Base-by-base conservation (phyloP, 345 rosid genomes). In the Salix suchowensis region DNA sequence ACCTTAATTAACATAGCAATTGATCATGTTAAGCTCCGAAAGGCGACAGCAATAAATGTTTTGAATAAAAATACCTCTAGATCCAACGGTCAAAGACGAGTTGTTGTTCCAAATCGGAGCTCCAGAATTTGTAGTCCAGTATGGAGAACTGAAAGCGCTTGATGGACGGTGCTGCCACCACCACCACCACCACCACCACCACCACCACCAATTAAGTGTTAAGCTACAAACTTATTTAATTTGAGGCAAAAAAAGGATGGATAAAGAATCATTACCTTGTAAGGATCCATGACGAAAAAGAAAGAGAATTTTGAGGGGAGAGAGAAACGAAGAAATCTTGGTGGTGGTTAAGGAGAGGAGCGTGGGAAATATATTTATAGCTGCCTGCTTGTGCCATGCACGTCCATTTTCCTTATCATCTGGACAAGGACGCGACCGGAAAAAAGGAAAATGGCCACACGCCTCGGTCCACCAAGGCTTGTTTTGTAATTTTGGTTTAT, bases 111-210 rank as follows among this genome's bases (percentile, higher is more conserved):
- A 92, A 50, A 94, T 89, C 0, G 98, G 97, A 83, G 91, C 76
- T 44, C 98, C 97, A 12, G 91, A 89, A 81, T 94, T 94, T 23
- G 97, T 88, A 55, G 98, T 92, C 87, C 86, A 91, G 75, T 87
- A 90, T 0, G 92, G 85, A 21, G 96, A 32, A 80, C 84, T 84
- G 88, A 74, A 86, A 37, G 90, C 87, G 60, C 95, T 92, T 52
- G 98, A 90, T 5, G 98, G 97, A 3, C 90, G 90, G 81, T 75
- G 13, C 93, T 89, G 88, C 46, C 60, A 71, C 28, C 76, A 70
- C 9, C 60, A 67, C 11, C n/a, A n/a, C n/a, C n/a, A n/a, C n/a
- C n/a, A n/a, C n/a, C n/a, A n/a, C n/a, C n/a, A n/a, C n/a, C 23
- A 28, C 32, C 32, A 30, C 32, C 32, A 68, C 2, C 42, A 18